Percentiles rank a stretch among this genome's conserved stretches.
Evolutionary conservation across 2,329 filamentous ascomycete species (phyloP).

Genomic region (Neofusicoccum parvum): DNA sequence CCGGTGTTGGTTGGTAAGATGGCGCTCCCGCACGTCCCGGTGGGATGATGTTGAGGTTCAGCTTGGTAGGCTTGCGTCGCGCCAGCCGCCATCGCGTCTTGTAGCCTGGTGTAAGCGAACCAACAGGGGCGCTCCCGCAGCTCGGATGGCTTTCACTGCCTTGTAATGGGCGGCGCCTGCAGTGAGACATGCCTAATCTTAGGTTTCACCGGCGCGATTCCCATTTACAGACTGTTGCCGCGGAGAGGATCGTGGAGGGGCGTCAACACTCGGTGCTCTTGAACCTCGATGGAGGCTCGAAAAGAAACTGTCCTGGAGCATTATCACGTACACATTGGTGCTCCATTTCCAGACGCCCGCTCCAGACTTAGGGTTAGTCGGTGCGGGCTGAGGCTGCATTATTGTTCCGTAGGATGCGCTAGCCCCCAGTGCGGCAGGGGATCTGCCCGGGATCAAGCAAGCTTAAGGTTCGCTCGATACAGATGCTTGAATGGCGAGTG

Average conservation of each 20-base stretch:
- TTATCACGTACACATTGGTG: too few species aligned
- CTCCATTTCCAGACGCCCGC: too few species aligned
- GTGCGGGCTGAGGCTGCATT: too few species aligned
- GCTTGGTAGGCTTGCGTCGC: neutral
- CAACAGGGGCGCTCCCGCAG: neutral
- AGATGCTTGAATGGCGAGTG: neutral
- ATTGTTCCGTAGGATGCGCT: too few species aligned
- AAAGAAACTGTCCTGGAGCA: too few species aligned
- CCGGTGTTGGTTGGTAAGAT: conserved; percentile 1
- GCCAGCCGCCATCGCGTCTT: neutral
- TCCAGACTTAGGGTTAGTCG: too few species aligned
- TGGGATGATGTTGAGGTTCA: conserved; percentile 10
- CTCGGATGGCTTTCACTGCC: neutral
- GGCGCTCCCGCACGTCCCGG: conserved; percentile 7
- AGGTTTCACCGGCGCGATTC: neutral
- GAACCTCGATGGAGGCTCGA: too few species aligned
- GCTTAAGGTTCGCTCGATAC: neutral
- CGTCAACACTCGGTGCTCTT: too few species aligned
- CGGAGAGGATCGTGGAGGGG: neutral
- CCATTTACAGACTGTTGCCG: neutral
- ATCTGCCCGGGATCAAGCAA: neutral
- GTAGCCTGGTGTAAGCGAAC: conserved; percentile 6
- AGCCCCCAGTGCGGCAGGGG: neutral
- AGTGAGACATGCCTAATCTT: conserved; percentile 4
- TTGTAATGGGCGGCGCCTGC: neutral